Base-by-base conservation (phyloP, 345 rosid species). In the Acer yangbiense region DNA sequence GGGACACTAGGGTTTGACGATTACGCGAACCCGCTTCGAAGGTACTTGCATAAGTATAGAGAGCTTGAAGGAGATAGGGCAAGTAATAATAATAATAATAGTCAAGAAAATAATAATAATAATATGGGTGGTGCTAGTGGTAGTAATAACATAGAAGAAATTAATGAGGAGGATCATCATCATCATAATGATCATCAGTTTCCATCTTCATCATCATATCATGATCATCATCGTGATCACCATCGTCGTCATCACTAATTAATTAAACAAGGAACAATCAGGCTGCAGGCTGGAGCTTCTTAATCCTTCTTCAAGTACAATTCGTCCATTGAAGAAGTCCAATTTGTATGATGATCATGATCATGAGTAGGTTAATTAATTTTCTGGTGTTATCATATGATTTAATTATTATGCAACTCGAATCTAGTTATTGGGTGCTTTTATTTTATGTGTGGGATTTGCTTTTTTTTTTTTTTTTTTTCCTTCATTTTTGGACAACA, bases 1-100 rank as follows among this genome's bases (percentile, higher is more conserved):
- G 81, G 58, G 0, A 21, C 79, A 6, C 79, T 83, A 21, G 83
- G 86, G 0, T 83, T 83, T 11, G 86, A 83, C 50, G 86, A 80
- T 5, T 80, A 73, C 23, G 74, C 79, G 0, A 73, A 7, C 55
- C 79, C 83, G 13, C 54, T 83, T 2, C 77, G 68, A 54, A 80
- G 81, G 44, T 83, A 80, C 60, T 66, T 83, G 81, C 61, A 70
- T 9, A 83, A 58, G 75, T 83, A 80, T 72, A 77, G 86, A 55
- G 86, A 83, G 55, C 14, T 68, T 3, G 86, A 80, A 70, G 83
- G 79, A 58, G 81, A 83, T 58, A 79, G 77, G 68, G 67, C 69
- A 12, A 10, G 14, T 46, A 46, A 46, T 10, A 46, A 46, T 54
- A 54, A 54, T 6, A 54, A 54, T 54, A 54, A 5, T 54, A 75